phyloP scores from a whole-genome alignment of 1,284 basidiomycete genomes.

The Pseudomicrostroma phylloplanum region DNA sequence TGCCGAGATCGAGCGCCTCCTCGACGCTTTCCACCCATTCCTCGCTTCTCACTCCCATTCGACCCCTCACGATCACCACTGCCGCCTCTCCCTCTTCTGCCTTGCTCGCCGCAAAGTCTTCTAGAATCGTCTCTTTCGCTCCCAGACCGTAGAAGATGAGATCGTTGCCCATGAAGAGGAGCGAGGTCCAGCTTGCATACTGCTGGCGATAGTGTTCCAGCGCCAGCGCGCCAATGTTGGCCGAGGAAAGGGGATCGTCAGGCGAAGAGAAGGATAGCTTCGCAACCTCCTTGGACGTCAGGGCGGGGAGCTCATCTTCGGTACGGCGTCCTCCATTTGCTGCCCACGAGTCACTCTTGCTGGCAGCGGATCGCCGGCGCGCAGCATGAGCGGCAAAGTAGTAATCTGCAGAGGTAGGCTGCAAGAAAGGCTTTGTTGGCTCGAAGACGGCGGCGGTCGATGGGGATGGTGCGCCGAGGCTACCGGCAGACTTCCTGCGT shows the following conservation, averaged over 20 bases:
- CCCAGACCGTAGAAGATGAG: constrained; percentile 15
- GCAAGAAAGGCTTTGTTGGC: background rate
- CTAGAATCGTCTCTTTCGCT: constrained; percentile 8
- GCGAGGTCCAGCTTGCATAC: constrained; percentile 10
- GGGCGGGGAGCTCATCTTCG: background rate
- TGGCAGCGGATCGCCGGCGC: constrained; percentile 1
- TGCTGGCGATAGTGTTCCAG: constrained; percentile 4
- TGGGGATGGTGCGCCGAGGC: background rate
- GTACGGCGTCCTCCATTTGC: background rate
- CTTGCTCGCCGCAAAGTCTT: constrained; percentile 8
- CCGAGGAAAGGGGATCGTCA: background rate
- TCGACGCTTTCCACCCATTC: constrained; percentile 11
- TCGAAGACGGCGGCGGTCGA: background rate
- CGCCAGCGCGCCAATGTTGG: background rate
- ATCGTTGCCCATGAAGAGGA: constrained; percentile 3
- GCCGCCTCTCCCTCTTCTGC: constrained; percentile 7
- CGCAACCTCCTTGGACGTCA: background rate
- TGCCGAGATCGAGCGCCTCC: background rate
- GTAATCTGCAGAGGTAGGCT: constrained; percentile 12
- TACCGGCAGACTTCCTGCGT: background rate
- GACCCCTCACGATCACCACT: constrained; percentile 7
- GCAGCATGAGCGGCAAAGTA: constrained; percentile 14
- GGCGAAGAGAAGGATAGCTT: background rate
- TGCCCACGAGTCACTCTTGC: constrained; percentile 6
- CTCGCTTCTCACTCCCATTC: constrained; percentile 9